Conservation (phyloP, 192 early-diverging fungal genomes). For the Geranomyces michiganensis region DNA sequence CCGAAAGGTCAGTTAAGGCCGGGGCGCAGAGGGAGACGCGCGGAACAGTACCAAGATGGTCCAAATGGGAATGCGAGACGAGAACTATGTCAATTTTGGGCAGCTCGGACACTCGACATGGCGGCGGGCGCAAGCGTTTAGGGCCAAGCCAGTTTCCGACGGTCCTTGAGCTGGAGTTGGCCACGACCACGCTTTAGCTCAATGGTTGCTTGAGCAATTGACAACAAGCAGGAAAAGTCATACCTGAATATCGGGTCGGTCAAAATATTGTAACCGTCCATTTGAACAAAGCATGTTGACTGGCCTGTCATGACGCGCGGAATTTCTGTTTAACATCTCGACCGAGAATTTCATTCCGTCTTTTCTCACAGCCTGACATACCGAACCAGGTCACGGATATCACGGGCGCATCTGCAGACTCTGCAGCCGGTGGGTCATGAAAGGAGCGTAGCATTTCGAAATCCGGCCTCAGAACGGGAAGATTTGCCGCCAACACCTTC, state of each 20-base stretch:
- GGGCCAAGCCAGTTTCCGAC: slow-evolving; percentile 49
- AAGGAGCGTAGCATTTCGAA: slow-evolving; percentile 33
- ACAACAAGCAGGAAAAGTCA: not conserved
- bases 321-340: too few species aligned
- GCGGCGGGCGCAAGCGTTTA: slow-evolving; percentile 53
- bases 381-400: slow-evolving; percentile 42
- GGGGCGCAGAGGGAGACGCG: not conserved
- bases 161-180: slow-evolving; percentile 41
- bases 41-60: slow-evolving; percentile 49
- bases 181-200: too few species aligned
- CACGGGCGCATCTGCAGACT: not conserved
- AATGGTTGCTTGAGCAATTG: too few species aligned
- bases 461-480: slow-evolving; percentile 40
- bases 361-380: too few species aligned
- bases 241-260: slow-evolving; percentile 58
- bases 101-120: slow-evolving; percentile 50
- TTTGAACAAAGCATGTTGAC: slow-evolving; percentile 58
- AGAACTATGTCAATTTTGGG: slow-evolving; percentile 57
- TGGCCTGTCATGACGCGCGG: slow-evolving; percentile 31
- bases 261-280: slow-evolving; percentile 57
- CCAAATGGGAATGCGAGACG: slow-evolving; percentile 61
- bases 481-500: slow-evolving; percentile 29
- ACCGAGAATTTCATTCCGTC: too few species aligned
- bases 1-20: not conserved
- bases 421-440: not conserved